Evolutionary conservation across 805 yeast genomes (phyloP).

Genomic region (Kuraishia molischiana): DNA sequence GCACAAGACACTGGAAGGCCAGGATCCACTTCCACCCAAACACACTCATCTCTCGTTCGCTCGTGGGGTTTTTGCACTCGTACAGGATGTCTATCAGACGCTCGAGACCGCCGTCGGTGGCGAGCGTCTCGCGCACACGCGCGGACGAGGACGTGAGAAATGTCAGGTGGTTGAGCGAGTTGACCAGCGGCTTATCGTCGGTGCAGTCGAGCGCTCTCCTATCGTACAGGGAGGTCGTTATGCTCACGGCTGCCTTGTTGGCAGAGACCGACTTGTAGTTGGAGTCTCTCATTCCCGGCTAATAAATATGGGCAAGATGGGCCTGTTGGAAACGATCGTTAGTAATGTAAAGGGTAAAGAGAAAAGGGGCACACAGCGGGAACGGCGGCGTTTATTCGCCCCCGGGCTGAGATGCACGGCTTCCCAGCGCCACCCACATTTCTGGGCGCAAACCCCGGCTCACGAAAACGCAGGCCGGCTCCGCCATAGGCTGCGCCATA

Average conservation of each 20-base stretch:
- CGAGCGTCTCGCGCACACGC: constrained; percentile 82
- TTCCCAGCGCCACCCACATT: no score
- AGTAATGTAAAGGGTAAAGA: no score
- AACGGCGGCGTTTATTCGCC: no score
- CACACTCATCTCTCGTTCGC: constrained; percentile 35
- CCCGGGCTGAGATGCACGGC: no score
- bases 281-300: constrained; percentile 95
- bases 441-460: no score
- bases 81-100: constrained; percentile 77
- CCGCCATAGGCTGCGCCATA: no score
- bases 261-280: constrained; percentile 70
- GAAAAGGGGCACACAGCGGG: no score
- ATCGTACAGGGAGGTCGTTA: constrained; percentile 83
- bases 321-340: no score
- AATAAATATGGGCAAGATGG: no score
- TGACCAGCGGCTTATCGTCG: constrained; percentile 80
- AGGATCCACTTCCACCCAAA: constrained; percentile 96
- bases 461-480: no score
- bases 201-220: constrained; percentile 89
- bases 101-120: constrained; percentile 88
- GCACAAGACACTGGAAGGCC: constrained; percentile 85
- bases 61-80: constrained; percentile 47
- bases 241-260: constrained; percentile 88
- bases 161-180: constrained; percentile 84
- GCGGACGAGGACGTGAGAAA: constrained; percentile 79